These are phyloP conservation scores for Mycena haematopus DNA, from an alignment of 768 basidiomycete species.

Conservation along the genomic window DNA sequence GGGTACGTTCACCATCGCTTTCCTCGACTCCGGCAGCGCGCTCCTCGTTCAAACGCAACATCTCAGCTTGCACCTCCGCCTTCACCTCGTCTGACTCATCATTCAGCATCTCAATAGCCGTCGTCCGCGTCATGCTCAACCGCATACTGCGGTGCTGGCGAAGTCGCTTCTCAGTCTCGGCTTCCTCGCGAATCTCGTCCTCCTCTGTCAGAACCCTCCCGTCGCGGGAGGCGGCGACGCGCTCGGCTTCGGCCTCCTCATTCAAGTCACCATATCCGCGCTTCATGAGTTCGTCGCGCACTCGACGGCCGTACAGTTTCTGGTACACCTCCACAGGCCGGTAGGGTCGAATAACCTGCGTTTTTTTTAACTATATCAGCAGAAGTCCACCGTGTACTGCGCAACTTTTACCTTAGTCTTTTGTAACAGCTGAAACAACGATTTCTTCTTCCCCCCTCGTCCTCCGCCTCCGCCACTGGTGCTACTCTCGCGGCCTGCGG, in stretches of 20 bases:
- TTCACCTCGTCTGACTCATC: not conserved
- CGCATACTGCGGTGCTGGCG: not conserved
- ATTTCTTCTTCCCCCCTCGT: too few relatives aligned
- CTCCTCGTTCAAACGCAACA: not conserved
- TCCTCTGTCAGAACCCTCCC: not conserved
- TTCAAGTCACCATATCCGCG: not conserved
- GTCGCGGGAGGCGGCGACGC: not conserved
- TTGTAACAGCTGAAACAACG: too few relatives aligned
- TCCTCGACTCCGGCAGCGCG: not conserved
- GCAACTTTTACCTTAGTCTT: too few relatives aligned
- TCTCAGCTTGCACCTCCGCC: not conserved
- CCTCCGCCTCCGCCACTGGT: not conserved
- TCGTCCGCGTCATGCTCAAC: not conserved
- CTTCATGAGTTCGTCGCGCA: too few relatives aligned
- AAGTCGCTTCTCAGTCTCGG: not conserved
- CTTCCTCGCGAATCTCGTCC: not conserved
- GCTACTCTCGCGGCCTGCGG: not conserved
- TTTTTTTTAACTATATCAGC: too few relatives aligned
- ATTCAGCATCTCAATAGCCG: not conserved
- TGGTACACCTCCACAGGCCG: not conserved
- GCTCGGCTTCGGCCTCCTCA: not conserved
- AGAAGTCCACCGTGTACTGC: too few relatives aligned
- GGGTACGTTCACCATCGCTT: too few relatives aligned
- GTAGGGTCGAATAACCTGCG: not conserved
- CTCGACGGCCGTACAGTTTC: not conserved